These are phyloP conservation scores for Coprinellus aureogranulatus DNA, from an alignment of 768 basidiomycete species.

Conservation along the genomic window DNA sequence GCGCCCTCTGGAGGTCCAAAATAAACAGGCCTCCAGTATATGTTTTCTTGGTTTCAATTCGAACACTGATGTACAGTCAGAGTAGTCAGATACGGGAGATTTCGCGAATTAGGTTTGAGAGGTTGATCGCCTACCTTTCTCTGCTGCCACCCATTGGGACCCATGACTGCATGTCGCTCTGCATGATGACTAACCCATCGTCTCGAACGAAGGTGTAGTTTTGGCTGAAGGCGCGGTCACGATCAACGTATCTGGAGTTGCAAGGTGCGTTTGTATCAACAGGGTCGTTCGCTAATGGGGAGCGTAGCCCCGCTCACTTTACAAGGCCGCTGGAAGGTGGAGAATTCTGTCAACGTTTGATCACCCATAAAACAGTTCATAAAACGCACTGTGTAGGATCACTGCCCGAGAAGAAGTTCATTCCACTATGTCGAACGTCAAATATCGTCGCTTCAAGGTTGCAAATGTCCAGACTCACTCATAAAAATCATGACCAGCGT, in stretches of 20 bases:
- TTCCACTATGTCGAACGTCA: slow-evolving; percentile 39
- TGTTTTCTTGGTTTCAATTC: slow-evolving; percentile 61
- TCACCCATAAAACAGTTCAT: too few species aligned
- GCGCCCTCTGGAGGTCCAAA: slow-evolving; percentile 78
- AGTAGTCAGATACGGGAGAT: too few species aligned
- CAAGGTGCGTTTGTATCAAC: slow-evolving; percentile 35
- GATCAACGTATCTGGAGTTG: slow-evolving; percentile 61
- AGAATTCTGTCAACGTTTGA: slow-evolving; percentile 13
- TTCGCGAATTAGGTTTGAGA: background rate
- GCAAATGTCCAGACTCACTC: slow-evolving; percentile 44
- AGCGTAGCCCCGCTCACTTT: slow-evolving; percentile 59
- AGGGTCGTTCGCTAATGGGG: slow-evolving; percentile 9
- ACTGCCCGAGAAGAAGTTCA: slow-evolving; percentile 52
- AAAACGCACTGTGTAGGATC: slow-evolving; percentile 70
- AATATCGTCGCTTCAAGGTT: background rate
- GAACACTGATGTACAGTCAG: slow-evolving; percentile 49
- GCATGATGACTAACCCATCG: slow-evolving; percentile 68
- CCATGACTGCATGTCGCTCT: slow-evolving; percentile 66
- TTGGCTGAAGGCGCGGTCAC: slow-evolving; percentile 48
- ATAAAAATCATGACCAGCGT: slow-evolving; percentile 66
- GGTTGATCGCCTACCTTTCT: slow-evolving; percentile 47
- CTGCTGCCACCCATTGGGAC: slow-evolving; percentile 54
- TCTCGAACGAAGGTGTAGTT: slow-evolving; percentile 56
- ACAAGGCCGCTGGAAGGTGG: slow-evolving; percentile 57
- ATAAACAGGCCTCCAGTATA: slow-evolving; percentile 83